These are phyloP conservation scores for Paracorniculantispora psalliotae DNA, from an alignment of 2,329 filamentous ascomycete genomes.

Conservation along the genomic window DNA sequence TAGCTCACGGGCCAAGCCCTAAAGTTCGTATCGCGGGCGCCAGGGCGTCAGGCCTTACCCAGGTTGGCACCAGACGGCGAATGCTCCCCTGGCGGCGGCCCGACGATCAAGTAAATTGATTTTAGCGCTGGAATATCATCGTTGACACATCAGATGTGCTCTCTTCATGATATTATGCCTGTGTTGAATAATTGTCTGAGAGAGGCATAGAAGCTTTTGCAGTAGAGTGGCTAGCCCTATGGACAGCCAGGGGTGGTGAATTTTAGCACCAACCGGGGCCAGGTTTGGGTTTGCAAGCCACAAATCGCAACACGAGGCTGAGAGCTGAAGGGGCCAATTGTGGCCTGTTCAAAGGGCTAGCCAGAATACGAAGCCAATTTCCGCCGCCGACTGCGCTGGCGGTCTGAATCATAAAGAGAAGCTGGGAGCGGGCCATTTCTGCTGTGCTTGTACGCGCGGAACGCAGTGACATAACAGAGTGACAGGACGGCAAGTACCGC, in stretches of 20 bases:
- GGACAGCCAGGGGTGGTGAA: background rate
- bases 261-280: background rate
- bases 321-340: background rate
- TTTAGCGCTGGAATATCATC: background rate
- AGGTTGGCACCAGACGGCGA: background rate
- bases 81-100: background rate
- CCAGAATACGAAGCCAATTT: background rate
- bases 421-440: background rate
- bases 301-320: conserved; percentile 3
- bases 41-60: background rate
- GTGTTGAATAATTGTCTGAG: background rate
- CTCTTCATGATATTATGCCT: background rate
- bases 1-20: conserved; percentile 1
- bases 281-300: conserved; percentile 2
- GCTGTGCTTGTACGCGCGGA: background rate
- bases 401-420: background rate
- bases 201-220: background rate
- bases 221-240: background rate
- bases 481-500: background rate
- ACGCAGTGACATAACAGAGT: too few species aligned
- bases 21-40: background rate
- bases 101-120: background rate
- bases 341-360: background rate
- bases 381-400: background rate
- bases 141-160: background rate